phyloP scores from a whole-genome alignment of 176 grass and related monocot species.

The Eleusine indica region DNA sequence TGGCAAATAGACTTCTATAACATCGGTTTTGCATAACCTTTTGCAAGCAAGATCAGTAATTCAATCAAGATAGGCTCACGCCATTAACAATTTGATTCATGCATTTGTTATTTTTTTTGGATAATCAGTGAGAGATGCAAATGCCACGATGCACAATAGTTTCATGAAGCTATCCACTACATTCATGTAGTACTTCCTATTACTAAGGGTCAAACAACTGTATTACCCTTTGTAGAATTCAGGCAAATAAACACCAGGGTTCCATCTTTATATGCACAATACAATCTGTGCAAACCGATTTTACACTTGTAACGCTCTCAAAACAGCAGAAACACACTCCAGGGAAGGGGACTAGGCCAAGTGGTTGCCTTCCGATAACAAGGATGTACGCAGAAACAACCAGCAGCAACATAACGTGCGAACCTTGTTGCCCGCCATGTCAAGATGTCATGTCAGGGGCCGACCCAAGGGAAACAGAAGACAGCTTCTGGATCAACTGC shows the following conservation, averaged over 20 bases:
- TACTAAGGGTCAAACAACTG: not conserved
- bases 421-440: not conserved
- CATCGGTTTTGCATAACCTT: no score
- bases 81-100: not conserved
- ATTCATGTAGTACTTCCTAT: not conserved
- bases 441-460: conserved; percentile 10
- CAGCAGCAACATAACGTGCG: not conserved
- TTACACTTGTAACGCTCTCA: conserved; percentile 20
- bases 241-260: conserved; percentile 11
- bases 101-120: not conserved
- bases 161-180: not conserved
- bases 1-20: no score
- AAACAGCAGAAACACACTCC: not conserved
- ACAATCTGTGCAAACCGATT: conserved; percentile 28
- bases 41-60: no score
- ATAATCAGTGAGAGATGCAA: not conserved
- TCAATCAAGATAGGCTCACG: no score
- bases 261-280: not conserved
- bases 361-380: conserved; percentile 27
- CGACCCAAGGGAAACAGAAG: conserved; percentile 34
- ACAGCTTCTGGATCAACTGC: conserved; percentile 40
- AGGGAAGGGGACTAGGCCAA: not conserved
- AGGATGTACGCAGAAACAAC: conserved; percentile 35
- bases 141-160: not conserved
- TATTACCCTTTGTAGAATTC: not conserved